Percentiles rank a stretch among this genome's conserved stretches.
Evolutionary conservation across 352 stramenopile species (phyloP).

Genomic region (Plasmopara muralis): DNA sequence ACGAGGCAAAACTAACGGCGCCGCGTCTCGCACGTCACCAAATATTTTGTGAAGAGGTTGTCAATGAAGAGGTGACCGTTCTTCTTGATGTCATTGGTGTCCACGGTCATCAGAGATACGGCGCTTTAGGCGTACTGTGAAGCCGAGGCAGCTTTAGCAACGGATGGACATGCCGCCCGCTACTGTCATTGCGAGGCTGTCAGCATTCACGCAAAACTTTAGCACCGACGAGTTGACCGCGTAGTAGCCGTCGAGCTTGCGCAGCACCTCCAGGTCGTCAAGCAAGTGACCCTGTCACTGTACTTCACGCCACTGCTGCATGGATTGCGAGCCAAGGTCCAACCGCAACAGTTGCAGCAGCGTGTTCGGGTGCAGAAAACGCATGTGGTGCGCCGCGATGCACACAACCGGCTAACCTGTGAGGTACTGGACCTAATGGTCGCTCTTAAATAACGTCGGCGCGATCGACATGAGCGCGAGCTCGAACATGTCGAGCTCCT

Average conservation of each 20-base stretch:
- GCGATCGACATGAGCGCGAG: neutral
- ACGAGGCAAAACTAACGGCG: no score
- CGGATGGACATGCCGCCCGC: neutral
- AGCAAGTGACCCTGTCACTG: neutral
- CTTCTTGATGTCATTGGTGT: neutral
- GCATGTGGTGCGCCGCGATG: neutral
- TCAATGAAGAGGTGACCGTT: neutral
- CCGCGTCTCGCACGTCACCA: neutral
- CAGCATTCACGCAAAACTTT: neutral
- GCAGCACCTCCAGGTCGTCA: neutral
- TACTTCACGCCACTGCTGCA: neutral
- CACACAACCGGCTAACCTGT: neutral
- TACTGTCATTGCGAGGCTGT: neutral
- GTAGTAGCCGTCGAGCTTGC: neutral
- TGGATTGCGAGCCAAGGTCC: neutral
- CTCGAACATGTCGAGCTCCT: neutral
- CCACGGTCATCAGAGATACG: neutral
- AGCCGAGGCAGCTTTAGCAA: neutral
- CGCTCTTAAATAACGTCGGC: neutral
- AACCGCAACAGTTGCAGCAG: neutral
- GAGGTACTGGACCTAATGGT: neutral
- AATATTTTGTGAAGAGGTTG: neutral
- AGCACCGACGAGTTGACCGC: neutral
- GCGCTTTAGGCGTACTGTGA: neutral
- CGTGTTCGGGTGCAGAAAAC: neutral